Evolutionary conservation across 2,329 filamentous ascomycete genomes (phyloP), one percentile per base, ranked within the genome.

Genomic region (Fusarium fujikuroi): DNA sequence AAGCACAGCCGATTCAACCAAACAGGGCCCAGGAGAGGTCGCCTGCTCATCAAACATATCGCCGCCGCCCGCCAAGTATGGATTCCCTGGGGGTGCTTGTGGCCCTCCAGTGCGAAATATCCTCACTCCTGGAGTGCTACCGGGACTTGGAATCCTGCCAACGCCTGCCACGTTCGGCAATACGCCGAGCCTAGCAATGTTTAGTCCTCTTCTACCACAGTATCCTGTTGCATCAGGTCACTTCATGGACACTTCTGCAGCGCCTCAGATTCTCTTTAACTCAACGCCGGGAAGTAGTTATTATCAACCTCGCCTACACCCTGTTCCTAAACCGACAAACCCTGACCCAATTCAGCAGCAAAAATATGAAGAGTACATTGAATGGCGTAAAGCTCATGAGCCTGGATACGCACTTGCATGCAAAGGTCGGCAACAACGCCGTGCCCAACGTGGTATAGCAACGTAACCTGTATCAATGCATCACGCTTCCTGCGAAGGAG

Each of bases 301-400:
- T 18, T 23, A 34, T 9, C 34, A 59, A 39, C 21, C 63, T 21
- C 57, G 42, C 4, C 72, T 65, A 28, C 67, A 59, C 10, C 78
- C 77, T 16, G 81, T 81, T 43, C 79, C 78, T 8, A 87, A 87
- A 73, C 85, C 85, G 15, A 80, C 80, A 8, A 74, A 77, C 36
- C 84, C 84, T 50, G 78, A 86, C 66, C 76, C 85, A 18, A 64
- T 75, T 49, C 80, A 81, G 32, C 85, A 87, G 75, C 83, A 85
- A 66, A 79, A 81, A 65, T 87, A 87, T 74, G 85, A 87, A 76
- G 83, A 81, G 40, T 87, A 82, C 71, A 83, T 87, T 39, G 85
- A 87, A 75, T 85, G 83, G 82, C 83, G 84, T 63, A 87, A 87
- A 70, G 83, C 83, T 28, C 83, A 83, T 52, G 83, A 86, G 70